Evolutionary conservation across 2,329 filamentous ascomycete species (phyloP), one percentile per base, ranked within the genome.

Genomic region (Biscogniauxia sp.): DNA sequence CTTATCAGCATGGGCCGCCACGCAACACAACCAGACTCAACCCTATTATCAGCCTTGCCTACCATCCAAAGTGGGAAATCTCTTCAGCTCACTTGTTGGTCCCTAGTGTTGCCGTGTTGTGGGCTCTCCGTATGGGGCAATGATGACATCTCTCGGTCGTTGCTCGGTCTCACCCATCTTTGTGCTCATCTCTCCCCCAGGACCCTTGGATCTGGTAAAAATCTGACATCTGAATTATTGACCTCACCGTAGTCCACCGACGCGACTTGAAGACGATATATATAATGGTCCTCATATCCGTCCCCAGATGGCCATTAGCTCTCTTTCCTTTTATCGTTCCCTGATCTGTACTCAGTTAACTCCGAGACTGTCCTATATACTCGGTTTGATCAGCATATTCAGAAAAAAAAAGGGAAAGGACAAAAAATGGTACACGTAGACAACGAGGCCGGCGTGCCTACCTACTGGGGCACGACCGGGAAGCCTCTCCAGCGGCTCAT

Each of bases 391-490:
- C 53, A 23, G 19, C 15, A 20, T 32, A 26, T 49, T 50, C 28
- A 32, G 28, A 32, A 32, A 28, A 28, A 28, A 28, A 28, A 28
- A 28, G 9, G 26, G 26, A 28, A 9, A 28, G 9, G 9, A 28
- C 5, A 28, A 28, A 65, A 51, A 20, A 72, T 71, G 70, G 69
- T 68, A 51, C 65, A 68, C 56, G 66, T 62, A 56, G 68, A 72
- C 58, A 71, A 70, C 63, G 67, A 62, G 25, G 61, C 56, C 51
- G 71, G 68, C 61, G 69, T 68, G 60, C 72, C 72, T 59, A 70
- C 69, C 6, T 74, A 68, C 57, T 74, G 72, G 72, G 71, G 71
- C 62, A 63, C 59, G 66, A 71, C 71, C 53, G 72, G 72, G 54
- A 62, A 61, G 51, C 64, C 51, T 5, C 56, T 74, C 41, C 72